Evolutionary conservation across 2,329 filamentous ascomycete species (phyloP).

Genomic region (Exophiala bonariae): DNA sequence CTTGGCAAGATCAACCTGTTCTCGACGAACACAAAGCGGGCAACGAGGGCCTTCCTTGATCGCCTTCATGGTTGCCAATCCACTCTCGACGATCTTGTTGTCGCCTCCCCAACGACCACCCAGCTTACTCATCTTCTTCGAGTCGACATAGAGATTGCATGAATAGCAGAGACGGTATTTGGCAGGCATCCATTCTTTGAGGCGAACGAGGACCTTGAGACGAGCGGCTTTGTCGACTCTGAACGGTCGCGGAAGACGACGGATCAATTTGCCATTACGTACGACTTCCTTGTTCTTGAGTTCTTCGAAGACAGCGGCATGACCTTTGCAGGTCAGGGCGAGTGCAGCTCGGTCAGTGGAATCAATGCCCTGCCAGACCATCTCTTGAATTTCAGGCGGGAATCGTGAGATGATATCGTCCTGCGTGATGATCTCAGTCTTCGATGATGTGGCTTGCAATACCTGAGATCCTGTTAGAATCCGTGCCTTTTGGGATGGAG

Average conservation of each 20-base stretch:
- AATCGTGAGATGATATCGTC: conserved; percentile 10
- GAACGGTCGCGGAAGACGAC: conserved; percentile 6
- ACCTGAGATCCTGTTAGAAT: not conserved
- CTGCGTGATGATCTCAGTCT: conserved; percentile 1
- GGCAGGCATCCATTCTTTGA: conserved; percentile 13
- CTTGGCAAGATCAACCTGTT: conserved; percentile 7
- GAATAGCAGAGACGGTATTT: conserved; percentile 24
- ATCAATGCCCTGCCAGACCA: conserved; percentile 18
- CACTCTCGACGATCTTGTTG: not conserved
- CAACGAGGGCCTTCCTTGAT: conserved; percentile 19
- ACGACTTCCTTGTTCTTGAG: conserved; percentile 13
- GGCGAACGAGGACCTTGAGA: conserved; percentile 21
- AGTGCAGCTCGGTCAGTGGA: conserved; percentile 19
- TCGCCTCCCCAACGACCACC: conserved; percentile 18
- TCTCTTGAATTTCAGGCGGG: conserved; percentile 15
- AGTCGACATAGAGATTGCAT: conserved; percentile 19
- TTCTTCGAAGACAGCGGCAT: conserved; percentile 18
- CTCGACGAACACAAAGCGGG: conserved; percentile 14
- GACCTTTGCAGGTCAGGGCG: conserved; percentile 23
- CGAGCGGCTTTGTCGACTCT: conserved; percentile 14
- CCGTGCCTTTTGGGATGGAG: not conserved
- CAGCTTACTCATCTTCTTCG: not conserved
- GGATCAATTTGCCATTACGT: not conserved
- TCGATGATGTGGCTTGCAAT: conserved; percentile 5
- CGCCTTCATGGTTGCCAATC: conserved; percentile 9